These are phyloP conservation scores for Acephala macrosclerotiorum DNA, from an alignment of 2,329 filamentous ascomycete genomes.

Conservation along the genomic window DNA sequence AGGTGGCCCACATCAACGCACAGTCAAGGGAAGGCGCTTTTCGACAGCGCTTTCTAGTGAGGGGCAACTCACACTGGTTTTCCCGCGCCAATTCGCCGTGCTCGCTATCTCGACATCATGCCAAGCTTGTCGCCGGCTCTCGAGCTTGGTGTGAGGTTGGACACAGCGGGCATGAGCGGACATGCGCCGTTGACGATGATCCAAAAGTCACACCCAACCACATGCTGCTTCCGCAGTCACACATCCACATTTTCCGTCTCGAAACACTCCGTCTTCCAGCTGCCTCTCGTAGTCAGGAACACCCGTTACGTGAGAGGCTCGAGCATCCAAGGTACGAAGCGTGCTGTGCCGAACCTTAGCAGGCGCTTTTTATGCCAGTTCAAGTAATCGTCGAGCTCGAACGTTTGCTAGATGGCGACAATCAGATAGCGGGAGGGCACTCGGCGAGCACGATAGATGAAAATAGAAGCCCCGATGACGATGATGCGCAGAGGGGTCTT, in stretches of 20 bases:
- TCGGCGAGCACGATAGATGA: conserved; percentile 9
- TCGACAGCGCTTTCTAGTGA: not conserved
- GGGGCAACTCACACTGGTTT: not conserved
- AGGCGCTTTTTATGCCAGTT: no score
- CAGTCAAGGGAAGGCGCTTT: not conserved
- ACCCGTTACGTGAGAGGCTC: conserved; percentile 9
- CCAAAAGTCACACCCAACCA: not conserved
- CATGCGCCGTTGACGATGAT: conserved; percentile 6
- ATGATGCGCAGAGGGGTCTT: conserved; percentile 10
- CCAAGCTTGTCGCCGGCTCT: conserved; percentile 11
- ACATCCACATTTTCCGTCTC: conserved; percentile 8
- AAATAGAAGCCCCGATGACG: conserved; percentile 14
- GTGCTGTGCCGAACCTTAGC: not conserved
- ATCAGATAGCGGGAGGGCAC: not conserved
- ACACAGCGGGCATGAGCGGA: not conserved
- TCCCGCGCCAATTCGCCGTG: not conserved
- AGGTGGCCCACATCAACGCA: not conserved
- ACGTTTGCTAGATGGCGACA: not conserved
- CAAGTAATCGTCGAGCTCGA: no score
- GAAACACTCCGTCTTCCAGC: conserved; percentile 3
- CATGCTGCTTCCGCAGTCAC: conserved; percentile 4
- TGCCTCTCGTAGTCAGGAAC: conserved; percentile 17
- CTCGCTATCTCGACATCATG: not conserved
- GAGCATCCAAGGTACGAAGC: not conserved
- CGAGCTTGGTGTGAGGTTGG: conserved; percentile 4